Percentiles rank a stretch among this genome's conserved stretches.
Conservation (phyloP, 805 yeast genomes). For the Isabelozyma heimii region DNA sequence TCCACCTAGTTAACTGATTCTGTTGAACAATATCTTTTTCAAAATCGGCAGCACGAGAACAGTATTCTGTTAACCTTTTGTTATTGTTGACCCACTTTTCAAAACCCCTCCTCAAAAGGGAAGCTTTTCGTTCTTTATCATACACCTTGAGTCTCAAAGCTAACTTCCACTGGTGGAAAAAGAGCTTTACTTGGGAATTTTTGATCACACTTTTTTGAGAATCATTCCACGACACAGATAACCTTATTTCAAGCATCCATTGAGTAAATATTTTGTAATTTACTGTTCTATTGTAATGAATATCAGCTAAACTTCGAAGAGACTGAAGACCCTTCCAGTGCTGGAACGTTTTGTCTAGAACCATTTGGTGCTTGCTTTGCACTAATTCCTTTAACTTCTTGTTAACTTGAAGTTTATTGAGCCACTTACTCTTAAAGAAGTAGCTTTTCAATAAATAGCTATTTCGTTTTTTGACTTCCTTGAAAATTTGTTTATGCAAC, state of each 20-base stretch:
- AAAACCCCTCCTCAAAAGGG: not conserved
- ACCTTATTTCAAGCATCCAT: not conserved
- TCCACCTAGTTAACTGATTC: constrained; percentile 5
- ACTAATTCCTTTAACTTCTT: constrained; percentile 5
- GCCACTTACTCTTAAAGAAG: constrained; percentile 13
- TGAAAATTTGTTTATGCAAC: not conserved
- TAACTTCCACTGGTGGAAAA: constrained; percentile 14
- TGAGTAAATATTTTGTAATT: not conserved
- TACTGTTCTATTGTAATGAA: not conserved
- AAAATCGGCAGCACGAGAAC: constrained; percentile 1
- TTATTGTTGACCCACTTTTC: not conserved
- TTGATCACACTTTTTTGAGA: not conserved
- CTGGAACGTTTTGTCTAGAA: constrained; percentile 4
- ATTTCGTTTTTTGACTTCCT: constrained; percentile 3
- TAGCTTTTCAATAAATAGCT: constrained; percentile 5
- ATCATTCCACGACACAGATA: not conserved
- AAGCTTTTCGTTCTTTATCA: not conserved
- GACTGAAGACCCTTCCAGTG: constrained; percentile 11
- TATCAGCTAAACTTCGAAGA: constrained; percentile 8
- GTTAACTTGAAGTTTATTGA: constrained; percentile 6
- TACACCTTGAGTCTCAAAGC: not conserved
- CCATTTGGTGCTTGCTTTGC: not conserved
- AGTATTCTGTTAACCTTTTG: not conserved
- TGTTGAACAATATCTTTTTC: not conserved
- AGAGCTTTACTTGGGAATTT: not conserved